Percentiles rank a stretch among this genome's conserved stretches.
Evolutionary conservation across 2,329 filamentous ascomycete genomes (phyloP).

Genomic region (Emergomyces pasteurianus): DNA sequence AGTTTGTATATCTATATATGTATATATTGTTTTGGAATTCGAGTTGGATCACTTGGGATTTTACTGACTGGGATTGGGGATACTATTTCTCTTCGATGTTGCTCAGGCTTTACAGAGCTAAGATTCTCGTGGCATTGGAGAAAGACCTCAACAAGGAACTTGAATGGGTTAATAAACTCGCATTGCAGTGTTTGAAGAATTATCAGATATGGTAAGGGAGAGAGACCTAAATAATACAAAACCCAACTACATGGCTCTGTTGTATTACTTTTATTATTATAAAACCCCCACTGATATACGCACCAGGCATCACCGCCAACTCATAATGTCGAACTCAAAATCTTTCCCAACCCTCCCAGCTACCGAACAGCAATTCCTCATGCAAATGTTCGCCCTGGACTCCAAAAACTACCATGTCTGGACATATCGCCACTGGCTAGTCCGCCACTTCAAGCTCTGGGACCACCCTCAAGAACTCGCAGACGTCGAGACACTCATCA

Average conservation of each 20-base stretch:
- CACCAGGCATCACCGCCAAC: slow-evolving; percentile 49
- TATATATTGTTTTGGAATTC: neutral
- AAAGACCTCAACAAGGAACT: slow-evolving; percentile 61
- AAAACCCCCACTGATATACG: slow-evolving; percentile 34
- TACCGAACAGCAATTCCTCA: slow-evolving; percentile 64
- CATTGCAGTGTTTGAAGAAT: slow-evolving; percentile 81
- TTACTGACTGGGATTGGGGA: neutral
- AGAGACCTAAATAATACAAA: neutral
- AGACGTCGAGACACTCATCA: slow-evolving; percentile 60
- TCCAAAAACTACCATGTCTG: slow-evolving; percentile 98
- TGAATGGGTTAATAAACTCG: slow-evolving; percentile 72
- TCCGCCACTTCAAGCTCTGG: slow-evolving; percentile 52
- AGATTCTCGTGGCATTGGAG: slow-evolving; percentile 56
- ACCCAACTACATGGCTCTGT: neutral
- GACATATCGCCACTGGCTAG: slow-evolving; percentile 76
- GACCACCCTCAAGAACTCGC: slow-evolving; percentile 50
- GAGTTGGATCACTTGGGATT: neutral
- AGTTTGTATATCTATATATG: slow-evolving; percentile 14
- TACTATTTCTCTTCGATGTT: slow-evolving; percentile 3
- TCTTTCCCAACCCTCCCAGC: slow-evolving; percentile 45
- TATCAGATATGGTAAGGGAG: slow-evolving; percentile 77
- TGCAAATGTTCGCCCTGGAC: slow-evolving; percentile 69
- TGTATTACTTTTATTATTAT: slow-evolving; percentile 31
- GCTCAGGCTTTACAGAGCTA: slow-evolving; percentile 67
- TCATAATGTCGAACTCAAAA: slow-evolving; percentile 36